These are phyloP conservation scores for Wallacemonas sp. DNA, from an alignment of 208 protist genomes.

Conservation along the genomic window DNA sequence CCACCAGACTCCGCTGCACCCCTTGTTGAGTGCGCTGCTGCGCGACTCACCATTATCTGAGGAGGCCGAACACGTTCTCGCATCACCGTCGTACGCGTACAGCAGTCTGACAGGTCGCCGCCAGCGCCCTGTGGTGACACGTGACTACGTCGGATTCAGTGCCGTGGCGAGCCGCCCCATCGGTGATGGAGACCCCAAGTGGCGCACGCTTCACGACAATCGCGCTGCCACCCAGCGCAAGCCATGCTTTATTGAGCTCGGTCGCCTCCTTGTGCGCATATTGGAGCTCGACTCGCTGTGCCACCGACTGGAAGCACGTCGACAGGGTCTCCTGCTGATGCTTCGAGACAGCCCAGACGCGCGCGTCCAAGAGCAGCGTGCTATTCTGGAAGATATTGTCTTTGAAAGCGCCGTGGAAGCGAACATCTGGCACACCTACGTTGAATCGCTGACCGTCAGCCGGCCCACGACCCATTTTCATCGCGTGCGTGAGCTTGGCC, in stretches of 20 bases:
- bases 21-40: slow-evolving; percentile 65
- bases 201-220: slow-evolving; percentile 30
- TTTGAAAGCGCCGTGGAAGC: slow-evolving; percentile 76
- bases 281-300: slow-evolving; percentile 80
- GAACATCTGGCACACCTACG: slow-evolving; percentile 78
- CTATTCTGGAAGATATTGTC: slow-evolving; percentile 49
- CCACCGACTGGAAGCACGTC: slow-evolving; percentile 63
- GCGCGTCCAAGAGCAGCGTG: slow-evolving; percentile 61
- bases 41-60: slow-evolving; percentile 57
- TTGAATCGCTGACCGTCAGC: slow-evolving; percentile 35
- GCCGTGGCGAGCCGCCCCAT: slow-evolving; percentile 40
- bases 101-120: slow-evolving; percentile 61
- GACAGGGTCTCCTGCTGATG: slow-evolving; percentile 60
- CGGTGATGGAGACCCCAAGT: slow-evolving; percentile 60
- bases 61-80: slow-evolving; percentile 52
- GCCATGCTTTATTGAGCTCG: slow-evolving; percentile 84
- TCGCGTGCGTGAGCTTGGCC: slow-evolving; percentile 51
- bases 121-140: slow-evolving; percentile 53
- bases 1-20: slow-evolving; percentile 73
- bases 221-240: slow-evolving; percentile 59
- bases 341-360: slow-evolving; percentile 62
- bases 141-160: slow-evolving; percentile 71
- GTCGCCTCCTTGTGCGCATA: slow-evolving; percentile 72
- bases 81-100: slow-evolving; percentile 73
- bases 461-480: slow-evolving; percentile 35